These are phyloP conservation scores for Apiospora arundinis DNA, from an alignment of 2,329 filamentous ascomycete species.

Conservation along the genomic window DNA sequence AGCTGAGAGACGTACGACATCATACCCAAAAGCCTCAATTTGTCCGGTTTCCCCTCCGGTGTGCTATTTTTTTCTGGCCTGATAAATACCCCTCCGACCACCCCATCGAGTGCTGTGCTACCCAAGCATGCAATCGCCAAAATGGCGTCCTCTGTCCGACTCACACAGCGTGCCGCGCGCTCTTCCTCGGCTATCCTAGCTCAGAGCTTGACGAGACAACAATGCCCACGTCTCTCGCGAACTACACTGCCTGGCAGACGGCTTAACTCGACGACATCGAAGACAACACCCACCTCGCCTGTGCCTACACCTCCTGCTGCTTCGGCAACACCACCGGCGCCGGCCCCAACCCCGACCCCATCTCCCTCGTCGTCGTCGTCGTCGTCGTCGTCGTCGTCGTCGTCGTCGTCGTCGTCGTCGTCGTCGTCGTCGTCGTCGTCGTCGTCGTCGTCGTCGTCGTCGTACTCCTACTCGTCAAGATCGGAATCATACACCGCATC, in stretches of 20 bases:
- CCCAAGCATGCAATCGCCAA: conserved; percentile 18
- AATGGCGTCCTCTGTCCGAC: conserved; percentile 19
- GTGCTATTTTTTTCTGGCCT: neutral
- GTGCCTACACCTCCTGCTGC: neutral
- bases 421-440: conserved; percentile 20
- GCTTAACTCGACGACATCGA: conserved; percentile 4
- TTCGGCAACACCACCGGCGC: neutral
- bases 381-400: conserved; percentile 20
- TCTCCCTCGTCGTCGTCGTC: conserved; percentile 15
- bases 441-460: conserved; percentile 19
- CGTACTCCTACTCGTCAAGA: neutral
- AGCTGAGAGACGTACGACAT: conserved; percentile 17
- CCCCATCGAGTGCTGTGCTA: conserved; percentile 2
- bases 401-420: conserved; percentile 19
- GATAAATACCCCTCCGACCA: neutral
- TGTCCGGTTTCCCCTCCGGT: neutral
- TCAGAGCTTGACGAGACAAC: conserved; percentile 9
- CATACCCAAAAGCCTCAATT: conserved; percentile 16
- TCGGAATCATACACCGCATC: neutral
- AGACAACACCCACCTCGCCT: conserved; percentile 10
- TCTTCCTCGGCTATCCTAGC: neutral
- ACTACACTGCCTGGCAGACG: neutral
- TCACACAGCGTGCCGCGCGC: conserved; percentile 20
- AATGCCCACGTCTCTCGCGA: neutral
- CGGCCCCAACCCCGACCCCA: neutral